Evolutionary conservation across 108 stramenopile genomes (phyloP), one percentile per base, ranked within the genome.

Genomic region (Stephanodiscus minutulus): DNA sequence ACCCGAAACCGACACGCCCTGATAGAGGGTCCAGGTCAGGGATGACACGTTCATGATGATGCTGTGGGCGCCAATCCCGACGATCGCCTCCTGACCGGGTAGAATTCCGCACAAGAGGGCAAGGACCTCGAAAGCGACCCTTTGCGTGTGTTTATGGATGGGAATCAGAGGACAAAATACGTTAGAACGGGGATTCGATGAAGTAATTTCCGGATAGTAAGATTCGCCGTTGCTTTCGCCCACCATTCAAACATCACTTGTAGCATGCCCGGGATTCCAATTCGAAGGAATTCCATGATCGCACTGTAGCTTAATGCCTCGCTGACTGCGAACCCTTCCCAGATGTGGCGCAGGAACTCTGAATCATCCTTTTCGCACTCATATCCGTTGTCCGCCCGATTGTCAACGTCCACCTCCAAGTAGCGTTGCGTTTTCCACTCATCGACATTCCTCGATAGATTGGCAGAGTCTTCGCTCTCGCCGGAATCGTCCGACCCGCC

Each of bases 191-290:
- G 39, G 17, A 7, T 8, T 2, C 43, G 18, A 13, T 20, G 7
- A n/a, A 9, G 43, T 8, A 18, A 43, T 11, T 28, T 37, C 22
- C n/a, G 24, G 48, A 20, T 1, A 24, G 1, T 7, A 52, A 7
- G 24, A 52, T 52, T 52, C 9, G 6, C 18, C 50, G 5, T 1
- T 7, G 20, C 22, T 52, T 52, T 20, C 9, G 59, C 70, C 39
- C 58, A 71, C 82, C 82, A 82, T 52, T 82, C 82, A 58, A 82
- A 82, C 67, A 73, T 74, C 3, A 82, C 12, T 66, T 82, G 82
- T 15, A 71, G 33, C 68, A 70, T 70, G 21, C 82, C 82, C n/a
- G 82, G 82, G n/a, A 82, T 18, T n/a, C 82, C 82, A 27, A 82
- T 41, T 6, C 49, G 22, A 17, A 82, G 64, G 60, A 82, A 82